A percentile compares a stretch with the other conserved stretches of the same genome.
These are phyloP conservation scores for Oemleria cerasiformis DNA, from an alignment of 306 rosid genomes.

Conservation along the genomic window DNA sequence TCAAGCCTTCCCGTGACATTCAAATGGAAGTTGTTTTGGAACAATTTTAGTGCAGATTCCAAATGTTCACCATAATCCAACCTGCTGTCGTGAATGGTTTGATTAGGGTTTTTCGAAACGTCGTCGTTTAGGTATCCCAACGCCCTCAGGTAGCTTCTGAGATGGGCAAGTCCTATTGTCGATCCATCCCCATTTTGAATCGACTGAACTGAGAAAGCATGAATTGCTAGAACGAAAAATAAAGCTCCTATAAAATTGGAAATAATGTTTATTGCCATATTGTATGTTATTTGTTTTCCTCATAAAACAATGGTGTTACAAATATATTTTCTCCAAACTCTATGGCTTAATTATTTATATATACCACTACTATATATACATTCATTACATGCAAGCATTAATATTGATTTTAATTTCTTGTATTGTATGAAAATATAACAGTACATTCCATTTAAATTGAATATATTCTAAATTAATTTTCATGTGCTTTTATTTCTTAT, in stretches of 20 bases:
- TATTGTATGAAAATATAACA: too few species aligned
- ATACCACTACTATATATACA: background rate
- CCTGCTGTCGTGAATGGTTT: background rate
- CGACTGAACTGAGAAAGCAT: background rate
- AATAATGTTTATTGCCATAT: background rate
- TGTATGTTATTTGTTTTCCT: too few species aligned
- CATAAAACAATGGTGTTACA: too few species aligned
- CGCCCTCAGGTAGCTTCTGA: background rate
- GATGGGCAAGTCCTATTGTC: background rate
- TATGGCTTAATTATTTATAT: background rate
- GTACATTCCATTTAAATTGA: too few species aligned
- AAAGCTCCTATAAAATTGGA: background rate
- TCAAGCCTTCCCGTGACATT: conserved; percentile 23
- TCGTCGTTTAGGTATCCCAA: conserved; percentile 13
- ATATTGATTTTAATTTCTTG: too few species aligned
- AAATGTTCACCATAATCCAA: background rate
- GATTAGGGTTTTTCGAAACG: too few species aligned
- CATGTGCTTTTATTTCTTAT: too few species aligned
- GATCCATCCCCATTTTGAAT: background rate
- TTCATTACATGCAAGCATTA: too few species aligned
- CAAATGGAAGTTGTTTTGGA: background rate
- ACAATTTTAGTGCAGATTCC: conserved; percentile 8
- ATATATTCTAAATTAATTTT: too few species aligned
- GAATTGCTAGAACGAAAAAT: conserved; percentile 6
- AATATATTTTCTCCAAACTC: too few species aligned